phyloP scores from a whole-genome alignment of 2,329 filamentous ascomycete species.

The Fusarium veterinarium region DNA sequence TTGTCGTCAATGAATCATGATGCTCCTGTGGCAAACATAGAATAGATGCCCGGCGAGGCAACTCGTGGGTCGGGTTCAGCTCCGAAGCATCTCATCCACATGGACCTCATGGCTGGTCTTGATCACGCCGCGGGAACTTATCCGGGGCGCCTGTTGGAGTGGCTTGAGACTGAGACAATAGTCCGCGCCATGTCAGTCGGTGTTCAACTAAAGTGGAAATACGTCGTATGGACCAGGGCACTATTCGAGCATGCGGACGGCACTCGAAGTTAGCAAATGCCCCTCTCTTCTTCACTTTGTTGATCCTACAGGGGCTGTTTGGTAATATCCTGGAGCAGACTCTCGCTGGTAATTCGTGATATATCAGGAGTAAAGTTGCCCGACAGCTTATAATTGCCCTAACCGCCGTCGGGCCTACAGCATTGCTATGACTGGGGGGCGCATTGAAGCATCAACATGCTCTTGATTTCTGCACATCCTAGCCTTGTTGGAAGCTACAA shows the following conservation, averaged over 20 bases:
- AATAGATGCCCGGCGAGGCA: background rate
- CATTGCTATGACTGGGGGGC: background rate
- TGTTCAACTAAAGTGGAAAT: slow-evolving; percentile 11
- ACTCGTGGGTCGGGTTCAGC: background rate
- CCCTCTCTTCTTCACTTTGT: background rate
- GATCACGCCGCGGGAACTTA: slow-evolving; percentile 2
- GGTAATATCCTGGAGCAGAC: background rate
- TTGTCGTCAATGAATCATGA: background rate
- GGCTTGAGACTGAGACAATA: slow-evolving; percentile 32
- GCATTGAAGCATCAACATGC: background rate
- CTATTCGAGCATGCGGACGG: background rate
- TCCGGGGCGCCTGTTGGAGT: background rate
- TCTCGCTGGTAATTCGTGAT: background rate
- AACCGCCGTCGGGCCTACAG: background rate
- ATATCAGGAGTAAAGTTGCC: background rate
- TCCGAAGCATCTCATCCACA: background rate
- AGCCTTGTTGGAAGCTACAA: background rate
- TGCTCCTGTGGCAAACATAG: background rate
- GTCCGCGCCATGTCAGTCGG: slow-evolving; percentile 8
- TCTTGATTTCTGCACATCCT: background rate
- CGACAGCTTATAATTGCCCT: background rate
- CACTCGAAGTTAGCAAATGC: background rate
- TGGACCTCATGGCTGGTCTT: background rate
- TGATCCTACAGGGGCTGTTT: background rate
- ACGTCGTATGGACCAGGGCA: background rate